Evolutionary conservation across 352 stramenopile genomes (phyloP).

Genomic region (Globisporangium yorkense): DNA sequence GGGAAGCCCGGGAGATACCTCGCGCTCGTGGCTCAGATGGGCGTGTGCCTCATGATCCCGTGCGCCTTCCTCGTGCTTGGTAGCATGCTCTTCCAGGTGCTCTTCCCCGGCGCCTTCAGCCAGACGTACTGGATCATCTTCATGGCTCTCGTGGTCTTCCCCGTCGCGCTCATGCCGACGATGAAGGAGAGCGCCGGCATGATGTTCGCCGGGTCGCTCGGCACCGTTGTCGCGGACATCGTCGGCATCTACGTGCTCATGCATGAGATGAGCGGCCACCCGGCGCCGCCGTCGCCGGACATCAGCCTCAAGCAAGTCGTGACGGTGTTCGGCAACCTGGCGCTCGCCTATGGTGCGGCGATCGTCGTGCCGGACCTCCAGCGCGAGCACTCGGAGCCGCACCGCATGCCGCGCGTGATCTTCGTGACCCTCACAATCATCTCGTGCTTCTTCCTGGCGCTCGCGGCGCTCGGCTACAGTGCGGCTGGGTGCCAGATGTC

Average conservation of each 20-base stretch:
- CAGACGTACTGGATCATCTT: conserved; percentile 38
- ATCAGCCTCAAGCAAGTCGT: conserved; percentile 34
- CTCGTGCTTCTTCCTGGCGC: conserved; percentile 33
- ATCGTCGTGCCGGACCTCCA: conserved; percentile 45
- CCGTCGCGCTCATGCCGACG: conserved; percentile 33
- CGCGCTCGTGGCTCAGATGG: conserved; percentile 32
- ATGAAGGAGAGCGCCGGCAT: conserved; percentile 35
- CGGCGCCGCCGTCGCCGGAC: conserved; percentile 23
- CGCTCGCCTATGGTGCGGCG: conserved; percentile 45
- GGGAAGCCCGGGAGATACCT: conserved; percentile 32
- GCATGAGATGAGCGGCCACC: conserved; percentile 27
- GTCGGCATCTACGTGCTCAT: conserved; percentile 30
- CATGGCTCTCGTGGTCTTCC: conserved; percentile 30
- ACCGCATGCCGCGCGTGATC: conserved; percentile 44
- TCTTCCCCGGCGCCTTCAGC: conserved; percentile 49
- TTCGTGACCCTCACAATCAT: conserved; percentile 30
- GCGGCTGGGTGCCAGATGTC: conserved; percentile 40
- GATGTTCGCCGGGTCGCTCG: conserved; percentile 32
- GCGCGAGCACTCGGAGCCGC: conserved; percentile 36
- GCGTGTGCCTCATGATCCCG: conserved; percentile 37
- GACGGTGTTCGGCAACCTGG: conserved; percentile 41
- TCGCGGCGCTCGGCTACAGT: conserved; percentile 28
- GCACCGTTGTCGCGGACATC: conserved; percentile 36
- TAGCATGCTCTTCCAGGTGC: conserved; percentile 33
- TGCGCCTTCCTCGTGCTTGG: conserved; percentile 51